Percentiles rank a stretch among this genome's conserved stretches.
Evolutionary conservation across 2,329 filamentous ascomycete genomes (phyloP).

Genomic region (Grosmannia serpens): DNA sequence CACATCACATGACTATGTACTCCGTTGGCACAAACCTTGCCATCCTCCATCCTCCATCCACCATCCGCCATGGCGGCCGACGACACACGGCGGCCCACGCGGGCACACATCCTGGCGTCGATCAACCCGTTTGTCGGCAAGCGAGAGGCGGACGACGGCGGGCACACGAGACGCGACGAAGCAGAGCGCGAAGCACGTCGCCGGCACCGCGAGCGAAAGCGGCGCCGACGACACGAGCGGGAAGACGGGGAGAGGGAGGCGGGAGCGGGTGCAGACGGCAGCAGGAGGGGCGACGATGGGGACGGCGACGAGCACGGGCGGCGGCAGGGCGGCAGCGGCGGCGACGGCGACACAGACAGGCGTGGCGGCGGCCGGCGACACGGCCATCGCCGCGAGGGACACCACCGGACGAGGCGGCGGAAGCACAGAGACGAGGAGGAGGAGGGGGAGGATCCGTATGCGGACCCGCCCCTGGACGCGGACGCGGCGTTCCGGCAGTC

Average conservation of each 20-base stretch:
- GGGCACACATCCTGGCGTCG: slow-evolving; percentile 38
- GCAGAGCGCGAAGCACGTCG: too few species aligned
- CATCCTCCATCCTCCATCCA: background rate
- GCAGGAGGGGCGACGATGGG: background rate
- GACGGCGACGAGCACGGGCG: background rate
- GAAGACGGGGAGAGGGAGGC: background rate
- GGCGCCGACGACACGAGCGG: background rate
- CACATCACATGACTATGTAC: background rate
- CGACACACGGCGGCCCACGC: slow-evolving; percentile 14
- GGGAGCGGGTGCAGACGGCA: background rate
- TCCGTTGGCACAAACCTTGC: background rate
- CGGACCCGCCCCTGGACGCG: slow-evolving; percentile 43
- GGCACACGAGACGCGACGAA: background rate
- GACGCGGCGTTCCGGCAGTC: slow-evolving; percentile 81
- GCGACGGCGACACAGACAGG: background rate
- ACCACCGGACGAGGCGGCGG: slow-evolving; percentile 15
- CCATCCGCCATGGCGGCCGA: slow-evolving; percentile 2
- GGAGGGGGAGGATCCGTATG: slow-evolving; percentile 27
- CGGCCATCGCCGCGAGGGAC: slow-evolving; percentile 5
- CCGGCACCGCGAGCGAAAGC: background rate
- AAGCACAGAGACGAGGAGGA: slow-evolving; percentile 9
- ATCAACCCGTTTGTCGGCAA: slow-evolving; percentile 27
- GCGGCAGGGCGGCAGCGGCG: background rate
- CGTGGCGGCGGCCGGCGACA: slow-evolving; percentile 4
- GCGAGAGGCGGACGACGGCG: background rate